Conservation (phyloP, 148 eudicot species). For the Salicornia ramosissima region DNA sequence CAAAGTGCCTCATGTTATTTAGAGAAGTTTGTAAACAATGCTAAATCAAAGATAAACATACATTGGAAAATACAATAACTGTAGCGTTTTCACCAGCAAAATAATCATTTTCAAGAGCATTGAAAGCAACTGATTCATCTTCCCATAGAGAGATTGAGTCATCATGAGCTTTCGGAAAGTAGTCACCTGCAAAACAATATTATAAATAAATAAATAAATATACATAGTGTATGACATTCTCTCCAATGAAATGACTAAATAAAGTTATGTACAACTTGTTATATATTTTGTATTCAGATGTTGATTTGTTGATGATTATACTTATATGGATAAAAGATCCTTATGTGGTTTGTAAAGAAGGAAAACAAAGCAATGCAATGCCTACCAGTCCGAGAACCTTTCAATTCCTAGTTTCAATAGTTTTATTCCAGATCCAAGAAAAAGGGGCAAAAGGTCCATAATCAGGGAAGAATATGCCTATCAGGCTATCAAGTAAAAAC, state of each 20-base stretch:
- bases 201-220: neutral
- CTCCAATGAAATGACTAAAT: neutral
- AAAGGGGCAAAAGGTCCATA: neutral
- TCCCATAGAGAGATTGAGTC: constrained; percentile 73
- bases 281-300: neutral
- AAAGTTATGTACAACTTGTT: neutral
- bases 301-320: neutral
- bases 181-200: constrained; percentile 51
- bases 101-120: constrained; percentile 61
- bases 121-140: constrained; percentile 78
- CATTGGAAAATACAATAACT: constrained; percentile 47
- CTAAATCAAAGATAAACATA: constrained; percentile 28
- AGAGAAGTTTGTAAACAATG: neutral
- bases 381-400: neutral
- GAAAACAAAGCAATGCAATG: neutral
- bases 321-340: neutral
- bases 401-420: too few species aligned
- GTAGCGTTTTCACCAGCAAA: constrained; percentile 56
- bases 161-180: constrained; percentile 65
- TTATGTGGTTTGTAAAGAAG: too few species aligned
- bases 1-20: too few species aligned
- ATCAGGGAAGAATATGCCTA: neutral
- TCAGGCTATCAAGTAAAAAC: neutral
- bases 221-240: neutral
- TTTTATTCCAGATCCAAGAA: neutral